Evolutionary conservation across 2,329 filamentous ascomycete genomes (phyloP).

Genomic region (Mycosphaerella sp.): DNA sequence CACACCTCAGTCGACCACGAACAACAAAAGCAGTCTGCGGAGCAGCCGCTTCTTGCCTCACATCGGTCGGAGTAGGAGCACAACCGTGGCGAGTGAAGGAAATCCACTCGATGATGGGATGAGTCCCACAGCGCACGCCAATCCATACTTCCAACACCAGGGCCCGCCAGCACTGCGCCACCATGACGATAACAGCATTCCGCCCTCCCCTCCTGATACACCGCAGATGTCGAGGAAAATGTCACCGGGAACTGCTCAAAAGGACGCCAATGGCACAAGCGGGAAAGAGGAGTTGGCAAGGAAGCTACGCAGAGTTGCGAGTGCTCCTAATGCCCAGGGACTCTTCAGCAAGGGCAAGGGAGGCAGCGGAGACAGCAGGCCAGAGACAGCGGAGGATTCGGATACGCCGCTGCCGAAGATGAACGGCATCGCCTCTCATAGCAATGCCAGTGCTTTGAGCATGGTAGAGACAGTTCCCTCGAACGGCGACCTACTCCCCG

Average conservation of each 20-base stretch:
- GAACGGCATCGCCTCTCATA: slow-evolving; percentile 43
- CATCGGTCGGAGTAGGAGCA: slow-evolving; percentile 79
- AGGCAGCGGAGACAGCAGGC: slow-evolving; percentile 41
- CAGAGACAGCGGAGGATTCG: slow-evolving; percentile 64
- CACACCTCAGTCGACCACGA: slow-evolving; percentile 50
- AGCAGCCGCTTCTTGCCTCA: slow-evolving; percentile 85
- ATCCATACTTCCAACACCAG: slow-evolving; percentile 96
- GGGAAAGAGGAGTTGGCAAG: slow-evolving; percentile 92
- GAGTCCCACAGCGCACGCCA: slow-evolving; percentile 88
- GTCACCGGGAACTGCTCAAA: slow-evolving; percentile 54
- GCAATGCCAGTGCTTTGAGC: slow-evolving; percentile 42
- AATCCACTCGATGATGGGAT: slow-evolving; percentile 81
- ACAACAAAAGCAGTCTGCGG: slow-evolving; percentile 55
- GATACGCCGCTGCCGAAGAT: slow-evolving; percentile 49
- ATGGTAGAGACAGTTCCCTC: slow-evolving; percentile 45
- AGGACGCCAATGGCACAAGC: slow-evolving; percentile 63
- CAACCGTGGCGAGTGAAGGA: slow-evolving; percentile 87
- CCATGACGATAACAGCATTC: slow-evolving; percentile 88
- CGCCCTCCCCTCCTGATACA: slow-evolving; percentile 86
- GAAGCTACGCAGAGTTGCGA: slow-evolving; percentile 88
- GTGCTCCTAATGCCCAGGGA: slow-evolving; percentile 93
- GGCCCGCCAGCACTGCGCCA: slow-evolving; percentile 88
- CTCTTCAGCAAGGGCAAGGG: slow-evolving; percentile 54
- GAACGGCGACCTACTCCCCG: slow-evolving; percentile 32
- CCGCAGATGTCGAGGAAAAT: slow-evolving; percentile 66